phyloP scores from a whole-genome alignment of 257 asterid species.

The Coffea canephora region DNA sequence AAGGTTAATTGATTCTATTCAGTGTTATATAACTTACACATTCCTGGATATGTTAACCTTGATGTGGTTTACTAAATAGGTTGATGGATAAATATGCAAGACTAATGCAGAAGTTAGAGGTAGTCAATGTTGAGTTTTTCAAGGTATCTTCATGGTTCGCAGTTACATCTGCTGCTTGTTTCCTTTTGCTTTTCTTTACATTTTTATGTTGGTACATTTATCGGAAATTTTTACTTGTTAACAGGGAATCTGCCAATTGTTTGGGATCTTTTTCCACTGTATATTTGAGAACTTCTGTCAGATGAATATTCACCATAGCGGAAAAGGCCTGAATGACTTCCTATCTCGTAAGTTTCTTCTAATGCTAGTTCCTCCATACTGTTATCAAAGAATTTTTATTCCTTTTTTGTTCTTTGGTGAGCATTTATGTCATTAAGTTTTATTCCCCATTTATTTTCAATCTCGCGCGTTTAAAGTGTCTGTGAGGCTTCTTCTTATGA shows the following conservation, averaged over 20 bases:
- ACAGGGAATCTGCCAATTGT: conserved; percentile 95
- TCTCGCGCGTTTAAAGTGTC: not conserved
- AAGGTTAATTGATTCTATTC: conserved; percentile 46
- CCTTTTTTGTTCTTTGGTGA: not conserved
- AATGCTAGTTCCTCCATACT: conserved; percentile 3
- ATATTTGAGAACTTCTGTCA: conserved; percentile 77
- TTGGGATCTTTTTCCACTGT: conserved; percentile 85
- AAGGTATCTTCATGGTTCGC: conserved; percentile 48
- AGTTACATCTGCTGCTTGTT: conserved; percentile 20
- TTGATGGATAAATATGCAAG: conserved; percentile 96
- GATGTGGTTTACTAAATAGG: conserved; percentile 44
- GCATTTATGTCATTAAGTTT: conserved; percentile 8
- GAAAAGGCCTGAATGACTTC: conserved; percentile 52
- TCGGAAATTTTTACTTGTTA: conserved; percentile 20
- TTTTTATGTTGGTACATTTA: conserved; percentile 1
- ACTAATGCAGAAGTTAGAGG: conserved; percentile 95
- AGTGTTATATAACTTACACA: not conserved
- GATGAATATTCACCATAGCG: conserved; percentile 50
- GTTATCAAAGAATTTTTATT: conserved; percentile 3
- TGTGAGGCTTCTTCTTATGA: conserved; percentile 24
- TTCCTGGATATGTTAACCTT: conserved; percentile 30
- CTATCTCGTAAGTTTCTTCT: conserved; percentile 62
- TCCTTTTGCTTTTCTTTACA: conserved; percentile 3
- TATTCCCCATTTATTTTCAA: not conserved
- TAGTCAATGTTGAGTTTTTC: conserved; percentile 83